phyloP scores from a whole-genome alignment of 345 rosid species.

The Brassica juncea region DNA sequence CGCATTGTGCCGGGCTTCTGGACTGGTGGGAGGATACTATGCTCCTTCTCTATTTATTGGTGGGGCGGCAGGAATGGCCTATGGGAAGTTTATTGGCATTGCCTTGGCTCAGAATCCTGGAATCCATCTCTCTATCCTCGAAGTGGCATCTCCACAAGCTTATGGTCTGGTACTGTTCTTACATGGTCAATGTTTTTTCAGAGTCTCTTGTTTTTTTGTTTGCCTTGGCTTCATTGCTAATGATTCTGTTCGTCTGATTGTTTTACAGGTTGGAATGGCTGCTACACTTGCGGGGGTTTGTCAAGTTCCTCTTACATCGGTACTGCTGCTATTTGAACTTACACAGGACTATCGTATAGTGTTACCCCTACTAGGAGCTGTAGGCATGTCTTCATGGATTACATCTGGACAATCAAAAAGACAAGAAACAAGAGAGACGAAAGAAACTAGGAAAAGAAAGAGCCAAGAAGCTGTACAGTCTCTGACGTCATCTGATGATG shows the following conservation, averaged over 20 bases:
- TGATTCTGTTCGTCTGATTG: slow-evolving; percentile 9
- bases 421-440: slow-evolving; percentile 50
- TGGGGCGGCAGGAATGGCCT: slow-evolving; percentile 95
- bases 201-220: neutral
- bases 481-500: slow-evolving; percentile 39
- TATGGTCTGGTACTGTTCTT: slow-evolving; percentile 82
- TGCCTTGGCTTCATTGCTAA: slow-evolving; percentile 22
- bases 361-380: slow-evolving; percentile 85
- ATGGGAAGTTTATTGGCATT: slow-evolving; percentile 75
- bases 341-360: slow-evolving; percentile 94
- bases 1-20: slow-evolving; percentile 88
- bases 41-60: slow-evolving; percentile 97
- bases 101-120: slow-evolving; percentile 60
- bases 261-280: slow-evolving; percentile 93
- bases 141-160: slow-evolving; percentile 94
- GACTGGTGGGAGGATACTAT: slow-evolving; percentile 92
- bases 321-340: slow-evolving; percentile 81
- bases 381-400: slow-evolving; percentile 91
- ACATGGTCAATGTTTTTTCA: slow-evolving; percentile 12
- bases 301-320: slow-evolving; percentile 96
- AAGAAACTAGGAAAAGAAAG: slow-evolving; percentile 41
- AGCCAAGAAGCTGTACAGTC: slow-evolving; percentile 37
- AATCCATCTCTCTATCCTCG: slow-evolving; percentile 63
- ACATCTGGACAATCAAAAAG: slow-evolving; percentile 78
- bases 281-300: slow-evolving; percentile 98